A percentile compares a stretch with the other conserved stretches of the same genome.
Conservation (phyloP, 768 basidiomycete species). For the Russula vinacea region DNA sequence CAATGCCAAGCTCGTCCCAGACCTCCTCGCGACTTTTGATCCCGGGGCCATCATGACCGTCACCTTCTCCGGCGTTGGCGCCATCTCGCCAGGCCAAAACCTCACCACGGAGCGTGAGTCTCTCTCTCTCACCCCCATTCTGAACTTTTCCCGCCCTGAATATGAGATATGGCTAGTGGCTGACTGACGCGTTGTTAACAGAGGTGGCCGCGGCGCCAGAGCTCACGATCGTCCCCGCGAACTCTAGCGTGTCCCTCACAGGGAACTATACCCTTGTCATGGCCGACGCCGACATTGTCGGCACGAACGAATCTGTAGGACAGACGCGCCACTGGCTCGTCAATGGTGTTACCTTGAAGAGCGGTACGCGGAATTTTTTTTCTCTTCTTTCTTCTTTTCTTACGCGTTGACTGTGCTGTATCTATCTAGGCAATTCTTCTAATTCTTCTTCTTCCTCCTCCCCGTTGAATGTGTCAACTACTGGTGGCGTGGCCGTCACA, state of each 20-base stretch:
- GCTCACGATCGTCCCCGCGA: constrained; percentile 50
- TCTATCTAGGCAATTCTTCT: constrained; percentile 4
- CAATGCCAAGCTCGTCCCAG: constrained; percentile 59
- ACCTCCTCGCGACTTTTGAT: constrained; percentile 55
- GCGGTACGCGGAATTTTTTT: constrained; percentile 35
- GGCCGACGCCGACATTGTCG: constrained; percentile 71
- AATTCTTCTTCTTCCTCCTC: neutral
- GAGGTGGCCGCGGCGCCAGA: constrained; percentile 52
- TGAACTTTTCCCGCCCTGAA: too few relatives aligned
- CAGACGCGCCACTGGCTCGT: constrained; percentile 81
- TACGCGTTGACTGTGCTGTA: neutral
- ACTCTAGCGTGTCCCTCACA: constrained; percentile 45
- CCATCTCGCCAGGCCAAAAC: constrained; percentile 54
- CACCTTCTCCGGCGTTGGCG: constrained; percentile 49
- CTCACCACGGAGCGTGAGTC: constrained; percentile 45
- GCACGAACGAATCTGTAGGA: constrained; percentile 52
- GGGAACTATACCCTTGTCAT: constrained; percentile 66
- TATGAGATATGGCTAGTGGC: too few relatives aligned
- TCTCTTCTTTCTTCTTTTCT: too few relatives aligned
- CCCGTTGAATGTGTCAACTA: constrained; percentile 40
- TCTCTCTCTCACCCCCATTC: too few relatives aligned
- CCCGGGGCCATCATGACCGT: constrained; percentile 58
- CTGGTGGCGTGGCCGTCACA: constrained; percentile 52
- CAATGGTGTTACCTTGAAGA: constrained; percentile 52
- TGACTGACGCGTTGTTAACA: too few relatives aligned